Base-by-base conservation (phyloP, 129 eudicot genomes). In the Solidago caesia region DNA sequence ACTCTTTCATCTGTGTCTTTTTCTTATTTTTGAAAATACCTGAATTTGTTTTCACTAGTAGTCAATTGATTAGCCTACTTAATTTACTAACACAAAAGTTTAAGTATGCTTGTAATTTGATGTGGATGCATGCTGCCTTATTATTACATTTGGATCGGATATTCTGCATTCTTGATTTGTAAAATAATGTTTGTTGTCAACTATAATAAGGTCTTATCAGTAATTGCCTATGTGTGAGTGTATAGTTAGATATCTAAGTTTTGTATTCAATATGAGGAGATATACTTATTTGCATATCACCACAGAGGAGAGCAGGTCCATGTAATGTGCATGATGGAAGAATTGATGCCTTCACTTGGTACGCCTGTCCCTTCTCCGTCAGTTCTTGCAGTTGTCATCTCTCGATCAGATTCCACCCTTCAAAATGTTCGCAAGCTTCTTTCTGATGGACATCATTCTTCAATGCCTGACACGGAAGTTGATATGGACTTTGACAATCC, bases 341-440 rank as follows among this genome's bases (percentile, higher is more conserved):
- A 94, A 72, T 82, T 94, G 85, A 88, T 94, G 86, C 99, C 99
- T 51, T 82, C 99, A 77, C 82, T 94, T 76, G 99, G 99, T 71
- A 88, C 93, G 59, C 68, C 85, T 72, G 94, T 91, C 67, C 99
- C 99, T 69, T 87, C 99, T 66, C 99, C 99, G 57, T 88, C 89
- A 80, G 79, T 94, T 81, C 96, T 94, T 80, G 90, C 97, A 44
- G 92, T 85, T 68, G 91, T 85, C 57, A 84, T 91, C 80, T 90
- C 93, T 53, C 88, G 84, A 71, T 88, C 97, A 58, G 97, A 94
- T 81, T 85, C 87, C 56, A 85, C 86, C 71, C 89, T 94, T 62
- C 99, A 82, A 72, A 83, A 79, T 71, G 85, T 94, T 65, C 73
- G 84, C 78, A 91, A 86, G 70, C 87, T 75, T 78, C 90, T 85